Evolutionary conservation across 2,329 filamentous ascomycete genomes (phyloP).

Genomic region (Madurella fahalii): DNA sequence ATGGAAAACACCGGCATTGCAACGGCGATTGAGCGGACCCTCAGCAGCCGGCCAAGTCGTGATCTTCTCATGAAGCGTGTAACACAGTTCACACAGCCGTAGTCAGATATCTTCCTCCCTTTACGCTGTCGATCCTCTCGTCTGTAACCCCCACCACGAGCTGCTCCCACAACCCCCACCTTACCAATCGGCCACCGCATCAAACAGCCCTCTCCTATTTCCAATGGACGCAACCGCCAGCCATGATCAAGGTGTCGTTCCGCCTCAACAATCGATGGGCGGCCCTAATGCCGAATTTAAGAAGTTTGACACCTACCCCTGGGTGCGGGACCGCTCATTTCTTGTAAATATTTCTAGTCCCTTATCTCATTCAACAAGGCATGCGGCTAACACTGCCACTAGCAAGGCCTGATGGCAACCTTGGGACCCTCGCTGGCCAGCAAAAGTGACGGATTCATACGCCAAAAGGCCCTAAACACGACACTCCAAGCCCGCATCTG

Average conservation of each 20-base stretch:
- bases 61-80: too few species aligned
- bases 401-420: conserved; percentile 27
- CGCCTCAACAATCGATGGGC: background rate
- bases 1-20: too few species aligned
- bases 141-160: too few species aligned
- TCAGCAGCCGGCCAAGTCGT: too few species aligned
- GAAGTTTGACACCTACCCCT: conserved; percentile 63
- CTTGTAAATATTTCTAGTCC: conserved; percentile 43
- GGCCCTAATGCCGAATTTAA: conserved; percentile 43
- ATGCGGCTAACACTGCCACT: conserved; percentile 3
- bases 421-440: conserved; percentile 20
- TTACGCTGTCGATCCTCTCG: too few species aligned
- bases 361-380: background rate
- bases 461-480: conserved; percentile 42
- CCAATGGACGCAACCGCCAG: conserved; percentile 3
- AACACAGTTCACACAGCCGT: too few species aligned
- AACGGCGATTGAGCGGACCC: too few species aligned
- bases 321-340: conserved; percentile 64
- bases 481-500: conserved; percentile 57
- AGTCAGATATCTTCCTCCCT: too few species aligned
- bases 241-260: background rate
- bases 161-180: too few species aligned
- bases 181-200: too few species aligned
- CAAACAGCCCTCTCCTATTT: too few species aligned
- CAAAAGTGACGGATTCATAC: conserved; percentile 15